Percentiles rank a stretch among this genome's conserved stretches.
Conservation (phyloP, 1,284 basidiomycete genomes). For the Acaromyces ingoldii region DNA sequence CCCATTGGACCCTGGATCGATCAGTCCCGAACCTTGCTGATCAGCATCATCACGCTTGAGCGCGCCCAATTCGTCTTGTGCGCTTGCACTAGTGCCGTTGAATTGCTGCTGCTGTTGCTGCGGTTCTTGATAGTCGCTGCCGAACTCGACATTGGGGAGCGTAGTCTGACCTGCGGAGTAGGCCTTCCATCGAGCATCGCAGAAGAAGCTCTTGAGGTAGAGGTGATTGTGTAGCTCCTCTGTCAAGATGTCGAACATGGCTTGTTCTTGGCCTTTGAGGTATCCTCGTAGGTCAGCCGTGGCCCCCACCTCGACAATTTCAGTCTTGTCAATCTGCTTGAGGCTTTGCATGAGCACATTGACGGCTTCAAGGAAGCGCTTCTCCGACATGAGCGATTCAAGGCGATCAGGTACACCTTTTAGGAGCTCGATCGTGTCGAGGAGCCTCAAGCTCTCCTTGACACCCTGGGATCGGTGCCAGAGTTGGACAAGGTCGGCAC, state of each 20-base stretch:
- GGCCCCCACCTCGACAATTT: slow-evolving; percentile 91
- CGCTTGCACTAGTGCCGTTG: not conserved
- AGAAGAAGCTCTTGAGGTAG: slow-evolving; percentile 96
- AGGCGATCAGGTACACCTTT: slow-evolving; percentile 86
- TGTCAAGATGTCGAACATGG: slow-evolving; percentile 67
- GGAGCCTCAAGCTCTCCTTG: slow-evolving; percentile 43
- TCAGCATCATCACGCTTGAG: not conserved
- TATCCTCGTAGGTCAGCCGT: slow-evolving; percentile 82
- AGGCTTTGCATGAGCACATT: slow-evolving; percentile 80
- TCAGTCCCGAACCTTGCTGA: too few species aligned
- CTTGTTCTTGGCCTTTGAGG: slow-evolving; percentile 72
- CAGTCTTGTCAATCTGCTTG: slow-evolving; percentile 83
- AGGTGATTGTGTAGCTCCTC: slow-evolving; percentile 96
- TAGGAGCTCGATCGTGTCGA: slow-evolving; percentile 58
- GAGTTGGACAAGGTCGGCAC: slow-evolving; percentile 49
- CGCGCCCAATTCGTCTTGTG: not conserved
- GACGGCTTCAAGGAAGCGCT: slow-evolving; percentile 83
- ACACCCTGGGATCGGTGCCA: slow-evolving; percentile 47
- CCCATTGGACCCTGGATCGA: not conserved
- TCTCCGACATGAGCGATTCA: slow-evolving; percentile 92
- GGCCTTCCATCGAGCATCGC: slow-evolving; percentile 81
- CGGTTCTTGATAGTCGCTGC: slow-evolving; percentile 18
- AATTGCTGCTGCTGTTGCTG: not conserved
- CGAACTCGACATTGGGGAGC: slow-evolving; percentile 38
- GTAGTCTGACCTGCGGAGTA: slow-evolving; percentile 74